phyloP scores from a whole-genome alignment of 768 basidiomycete genomes.

The Boletus speciosus region DNA sequence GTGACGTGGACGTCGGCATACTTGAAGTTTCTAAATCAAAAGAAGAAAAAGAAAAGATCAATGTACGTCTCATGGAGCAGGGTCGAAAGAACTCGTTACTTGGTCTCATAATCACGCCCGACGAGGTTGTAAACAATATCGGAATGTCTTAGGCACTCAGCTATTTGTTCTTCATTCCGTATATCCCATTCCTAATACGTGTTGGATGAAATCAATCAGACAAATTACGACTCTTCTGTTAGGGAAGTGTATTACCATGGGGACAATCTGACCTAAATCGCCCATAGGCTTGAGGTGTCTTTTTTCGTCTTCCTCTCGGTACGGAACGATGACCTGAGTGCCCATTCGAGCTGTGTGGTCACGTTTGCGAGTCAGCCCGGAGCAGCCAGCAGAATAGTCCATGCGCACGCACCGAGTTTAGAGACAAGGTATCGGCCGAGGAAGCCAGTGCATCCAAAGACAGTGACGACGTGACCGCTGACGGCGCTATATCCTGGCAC shows the following conservation, averaged over 20 bases:
- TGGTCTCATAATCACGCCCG: constrained; percentile 92
- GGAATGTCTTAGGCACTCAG: constrained; percentile 90
- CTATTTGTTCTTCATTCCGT: constrained; percentile 84
- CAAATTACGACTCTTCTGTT: constrained; percentile 13
- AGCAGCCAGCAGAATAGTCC: neutral
- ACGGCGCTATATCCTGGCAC: constrained; percentile 82
- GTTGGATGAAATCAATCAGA: constrained; percentile 23
- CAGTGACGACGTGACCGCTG: constrained; percentile 89
- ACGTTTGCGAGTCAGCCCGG: neutral
- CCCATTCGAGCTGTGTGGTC: constrained; percentile 74
- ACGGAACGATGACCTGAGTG: constrained; percentile 91
- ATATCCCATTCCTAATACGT: constrained; percentile 88
- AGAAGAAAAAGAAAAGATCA: constrained; percentile 3
- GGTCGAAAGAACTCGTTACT: constrained; percentile 49
- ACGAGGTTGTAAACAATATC: constrained; percentile 96
- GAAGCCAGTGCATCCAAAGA: constrained; percentile 96
- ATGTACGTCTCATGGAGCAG: constrained; percentile 10
- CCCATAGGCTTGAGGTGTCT: constrained; percentile 90
- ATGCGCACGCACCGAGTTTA: constrained; percentile 67
- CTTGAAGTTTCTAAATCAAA: constrained; percentile 71
- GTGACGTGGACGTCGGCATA: constrained; percentile 76
- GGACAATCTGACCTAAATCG: constrained; percentile 93
- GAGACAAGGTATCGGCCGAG: constrained; percentile 91
- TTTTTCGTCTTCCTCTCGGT: constrained; percentile 92
- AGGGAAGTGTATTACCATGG: constrained; percentile 60